Conservation (phyloP, 129 eudicot species). For the Scalesia atractyloides region DNA sequence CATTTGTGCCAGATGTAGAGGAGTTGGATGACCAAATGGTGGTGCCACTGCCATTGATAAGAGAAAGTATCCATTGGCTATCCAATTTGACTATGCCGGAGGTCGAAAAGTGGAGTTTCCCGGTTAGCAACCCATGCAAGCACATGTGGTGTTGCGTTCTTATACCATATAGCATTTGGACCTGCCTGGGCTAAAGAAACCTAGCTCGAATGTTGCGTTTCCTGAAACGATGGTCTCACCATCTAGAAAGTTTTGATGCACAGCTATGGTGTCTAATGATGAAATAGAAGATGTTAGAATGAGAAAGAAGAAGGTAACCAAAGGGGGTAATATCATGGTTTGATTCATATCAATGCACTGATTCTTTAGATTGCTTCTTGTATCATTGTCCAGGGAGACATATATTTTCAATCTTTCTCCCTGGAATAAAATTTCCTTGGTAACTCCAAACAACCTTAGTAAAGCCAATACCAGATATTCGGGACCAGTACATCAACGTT, state of each 20-base stretch:
- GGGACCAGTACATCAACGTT: no score
- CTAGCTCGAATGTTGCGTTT: constrained; percentile 10
- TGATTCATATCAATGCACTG: no score
- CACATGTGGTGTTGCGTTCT: not conserved
- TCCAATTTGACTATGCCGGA: constrained; percentile 4
- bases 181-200: constrained; percentile 28
- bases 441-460: no score
- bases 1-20: no score
- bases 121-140: constrained; percentile 17
- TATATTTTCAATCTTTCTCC: no score
- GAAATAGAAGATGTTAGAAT: not conserved
- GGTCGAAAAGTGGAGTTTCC: constrained; percentile 9
- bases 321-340: not conserved
- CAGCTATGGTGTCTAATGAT: constrained; percentile 20
- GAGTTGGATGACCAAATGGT: constrained; percentile 24
- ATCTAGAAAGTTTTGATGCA: constrained; percentile 13
- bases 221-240: constrained; percentile 16
- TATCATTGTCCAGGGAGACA: no score
- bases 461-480: no score
- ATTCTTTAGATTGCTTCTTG: no score
- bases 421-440: no score
- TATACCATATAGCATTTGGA: constrained; percentile 17
- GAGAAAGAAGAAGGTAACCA: constrained; percentile 12
- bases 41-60: not conserved
- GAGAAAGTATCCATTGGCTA: not conserved